Conservation (phyloP, 768 basidiomycete species). For the Fomitopsis serialis region DNA sequence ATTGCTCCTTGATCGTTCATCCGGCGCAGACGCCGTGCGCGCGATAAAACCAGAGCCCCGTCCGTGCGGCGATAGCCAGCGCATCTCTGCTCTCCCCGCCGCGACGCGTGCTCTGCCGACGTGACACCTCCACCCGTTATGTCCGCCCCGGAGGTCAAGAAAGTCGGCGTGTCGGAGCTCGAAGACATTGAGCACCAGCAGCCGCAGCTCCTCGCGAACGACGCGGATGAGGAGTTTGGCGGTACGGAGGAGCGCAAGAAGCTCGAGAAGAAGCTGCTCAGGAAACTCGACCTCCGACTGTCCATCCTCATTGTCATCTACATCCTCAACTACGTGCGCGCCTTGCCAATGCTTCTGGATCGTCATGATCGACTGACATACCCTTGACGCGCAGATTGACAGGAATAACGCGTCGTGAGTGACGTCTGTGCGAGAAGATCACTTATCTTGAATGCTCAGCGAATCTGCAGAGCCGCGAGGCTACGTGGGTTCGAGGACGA, state of each 20-base stretch:
- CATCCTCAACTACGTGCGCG: conserved; percentile 40
- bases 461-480: conserved; percentile 61
- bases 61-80: neutral
- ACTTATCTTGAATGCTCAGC: neutral
- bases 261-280: conserved; percentile 38
- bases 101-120: neutral
- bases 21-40: neutral
- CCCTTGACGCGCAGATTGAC: conserved; percentile 43
- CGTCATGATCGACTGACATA: neutral
- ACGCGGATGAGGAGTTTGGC: conserved; percentile 29
- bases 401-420: conserved; percentile 65
- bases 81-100: neutral
- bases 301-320: conserved; percentile 41
- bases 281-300: conserved; percentile 39
- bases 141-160: neutral
- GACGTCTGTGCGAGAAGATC: neutral
- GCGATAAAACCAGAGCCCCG: neutral
- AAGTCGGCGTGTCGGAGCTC: neutral
- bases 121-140: neutral
- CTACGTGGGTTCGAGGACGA: conserved; percentile 69
- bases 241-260: conserved; percentile 30
- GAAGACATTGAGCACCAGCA: neutral
- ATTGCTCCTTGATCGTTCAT: neutral
- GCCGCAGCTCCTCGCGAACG: neutral
- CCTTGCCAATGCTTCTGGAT: neutral